These are phyloP conservation scores for Vanilla planifolia DNA, from an alignment of 106 monocot species.

Conservation along the genomic window DNA sequence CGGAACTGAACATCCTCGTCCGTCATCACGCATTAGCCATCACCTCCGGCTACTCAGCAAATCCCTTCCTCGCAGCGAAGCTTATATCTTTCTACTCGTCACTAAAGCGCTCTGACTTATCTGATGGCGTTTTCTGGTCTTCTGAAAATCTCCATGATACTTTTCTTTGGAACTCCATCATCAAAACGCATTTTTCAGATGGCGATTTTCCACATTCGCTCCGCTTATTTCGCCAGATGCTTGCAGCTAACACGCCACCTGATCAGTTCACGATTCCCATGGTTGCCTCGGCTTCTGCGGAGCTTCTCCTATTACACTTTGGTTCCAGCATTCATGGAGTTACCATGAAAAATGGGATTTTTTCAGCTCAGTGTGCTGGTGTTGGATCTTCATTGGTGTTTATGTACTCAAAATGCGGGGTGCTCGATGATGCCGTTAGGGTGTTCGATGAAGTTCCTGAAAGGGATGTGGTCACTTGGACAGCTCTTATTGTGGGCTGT, in stretches of 20 bases:
- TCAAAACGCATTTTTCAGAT: constrained; percentile 56
- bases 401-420: constrained; percentile 56
- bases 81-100: constrained; percentile 73
- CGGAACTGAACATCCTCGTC: constrained; percentile 24
- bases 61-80: constrained; percentile 62
- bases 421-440: constrained; percentile 28
- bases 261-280: constrained; percentile 65
- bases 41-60: constrained; percentile 45
- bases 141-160: constrained; percentile 20
- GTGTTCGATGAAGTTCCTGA: constrained; percentile 68
- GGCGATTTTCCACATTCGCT: constrained; percentile 25
- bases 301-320: constrained; percentile 16
- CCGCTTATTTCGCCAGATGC: constrained; percentile 37
- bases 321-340: constrained; percentile 38
- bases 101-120: constrained; percentile 29
- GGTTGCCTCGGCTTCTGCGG: constrained; percentile 51
- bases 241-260: constrained; percentile 14
- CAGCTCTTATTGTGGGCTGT: constrained; percentile 52
- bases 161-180: constrained; percentile 81
- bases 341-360: constrained; percentile 33
- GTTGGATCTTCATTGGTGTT: constrained; percentile 58
- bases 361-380: constrained; percentile 12
- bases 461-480: constrained; percentile 72
- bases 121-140: constrained; percentile 33
- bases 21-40: constrained; percentile 50